Base-by-base conservation (phyloP, 768 basidiomycete genomes). In the Holtermannia corniformis region DNA sequence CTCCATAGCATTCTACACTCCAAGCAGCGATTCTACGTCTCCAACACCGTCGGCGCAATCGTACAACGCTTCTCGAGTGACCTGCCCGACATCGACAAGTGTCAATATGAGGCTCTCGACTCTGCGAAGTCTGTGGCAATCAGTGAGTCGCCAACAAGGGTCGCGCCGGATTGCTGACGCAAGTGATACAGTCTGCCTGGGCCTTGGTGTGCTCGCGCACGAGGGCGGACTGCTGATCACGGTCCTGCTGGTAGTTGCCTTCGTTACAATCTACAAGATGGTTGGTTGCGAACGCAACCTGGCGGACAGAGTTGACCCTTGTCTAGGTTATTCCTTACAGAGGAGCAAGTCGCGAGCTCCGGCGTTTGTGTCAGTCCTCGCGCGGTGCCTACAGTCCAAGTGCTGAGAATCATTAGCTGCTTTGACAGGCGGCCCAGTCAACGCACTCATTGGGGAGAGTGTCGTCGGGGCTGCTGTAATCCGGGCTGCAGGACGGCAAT, bases 391-490 rank as follows among this genome's bases (percentile, higher is more conserved):
- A n/a, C n/a, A n/a, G n/a, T n/a, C n/a, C n/a, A n/a, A n/a, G n/a
- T n/a, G n/a, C n/a, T n/a, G n/a, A n/a, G n/a, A n/a, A 7, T 37
- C 32, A 7, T 37, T 16, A 37, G 32, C 7, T 7, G 32, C 32
- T 37, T 37, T 37, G 32, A 37, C 32, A 7, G 32, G 32, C 23
- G 65, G 65, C 10, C 52, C 52, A 3, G 57, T 67, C 52, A 64
- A 64, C 42, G 61, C 63, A 1, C 56, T 63, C n/a, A 63, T 64
- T 46, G 53, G 61, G 11, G 65, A 67, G 49, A 63, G 63, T 3
- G 57, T 67, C 3, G 65, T 63, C 4, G 65, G 65, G 1, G 55
- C 63, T 7, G 56, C 61, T 4, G 63, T 67, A 4, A 60, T 67
- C 44, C 49, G 65, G 11, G 65, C 65, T n/a, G 64, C 64, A 25